Percentiles rank a stretch among this genome's conserved stretches.
phyloP scores from a whole-genome alignment of 2,329 filamentous ascomycete genomes.

The Pseudogymnoascus sp. region DNA sequence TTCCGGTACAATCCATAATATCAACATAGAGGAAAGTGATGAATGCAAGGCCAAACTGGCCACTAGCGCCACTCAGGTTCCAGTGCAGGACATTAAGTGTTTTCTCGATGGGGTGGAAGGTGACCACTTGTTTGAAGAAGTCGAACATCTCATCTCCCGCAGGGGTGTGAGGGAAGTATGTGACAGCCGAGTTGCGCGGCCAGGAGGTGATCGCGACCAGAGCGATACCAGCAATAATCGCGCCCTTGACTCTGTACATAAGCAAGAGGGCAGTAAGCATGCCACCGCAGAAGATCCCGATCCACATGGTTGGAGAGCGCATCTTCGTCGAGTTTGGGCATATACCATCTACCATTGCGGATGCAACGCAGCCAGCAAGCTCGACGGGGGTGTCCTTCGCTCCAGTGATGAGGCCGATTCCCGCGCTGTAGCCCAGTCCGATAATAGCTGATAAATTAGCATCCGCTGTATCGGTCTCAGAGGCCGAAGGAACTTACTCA shows the following conservation, averaged over 20 bases:
- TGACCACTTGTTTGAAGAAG: constrained; percentile 83
- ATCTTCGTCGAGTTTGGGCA: constrained; percentile 65
- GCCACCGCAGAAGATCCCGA: constrained; percentile 81
- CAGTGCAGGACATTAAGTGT: constrained; percentile 68
- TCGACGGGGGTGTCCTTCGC: constrained; percentile 61
- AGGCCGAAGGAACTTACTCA: constrained; percentile 34
- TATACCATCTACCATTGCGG: constrained; percentile 36
- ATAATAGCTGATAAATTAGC: constrained; percentile 45
- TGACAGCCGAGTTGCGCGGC: constrained; percentile 69
- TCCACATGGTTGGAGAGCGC: constrained; percentile 77
- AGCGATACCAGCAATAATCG: constrained; percentile 75
- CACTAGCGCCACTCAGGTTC: constrained; percentile 54
- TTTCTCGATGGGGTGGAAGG: constrained; percentile 69
- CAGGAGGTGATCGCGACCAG: constrained; percentile 84
- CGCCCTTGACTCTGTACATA: constrained; percentile 81
- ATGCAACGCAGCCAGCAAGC: constrained; percentile 51
- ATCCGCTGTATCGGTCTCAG: background rate
- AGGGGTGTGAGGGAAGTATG: constrained; percentile 69
- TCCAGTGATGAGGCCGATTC: constrained; percentile 72
- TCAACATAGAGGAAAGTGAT: constrained; percentile 89
- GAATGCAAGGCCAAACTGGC: constrained; percentile 74
- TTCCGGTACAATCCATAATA: constrained; percentile 80
- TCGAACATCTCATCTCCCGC: constrained; percentile 66
- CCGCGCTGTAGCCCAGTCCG: constrained; percentile 71
- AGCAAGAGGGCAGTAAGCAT: constrained; percentile 73